A percentile compares a stretch with the other conserved stretches of the same genome.
These are phyloP conservation scores for Eucalyptus guilfoylei DNA, from an alignment of 345 rosid species.

Conservation along the genomic window DNA sequence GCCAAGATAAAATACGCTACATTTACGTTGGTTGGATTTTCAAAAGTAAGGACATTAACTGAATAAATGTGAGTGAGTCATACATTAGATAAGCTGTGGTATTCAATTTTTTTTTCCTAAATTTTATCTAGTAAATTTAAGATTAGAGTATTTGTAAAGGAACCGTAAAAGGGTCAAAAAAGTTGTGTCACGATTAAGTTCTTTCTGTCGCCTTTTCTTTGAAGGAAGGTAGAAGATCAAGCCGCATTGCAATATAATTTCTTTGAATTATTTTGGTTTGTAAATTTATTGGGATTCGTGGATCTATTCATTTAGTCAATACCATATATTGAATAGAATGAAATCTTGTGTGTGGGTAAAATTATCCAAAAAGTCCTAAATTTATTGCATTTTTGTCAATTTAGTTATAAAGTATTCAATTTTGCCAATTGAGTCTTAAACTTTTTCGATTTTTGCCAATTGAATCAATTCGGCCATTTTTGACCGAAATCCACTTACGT, in stretches of 20 bases:
- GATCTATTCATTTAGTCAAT: background rate
- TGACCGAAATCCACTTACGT: fast-evolving
- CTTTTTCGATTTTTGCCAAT: fast-evolving
- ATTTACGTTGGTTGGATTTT: background rate
- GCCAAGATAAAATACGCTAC: background rate
- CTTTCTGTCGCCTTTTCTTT: background rate
- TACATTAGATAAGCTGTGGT: background rate
- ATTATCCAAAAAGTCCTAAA: fast-evolving
- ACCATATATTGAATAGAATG: background rate
- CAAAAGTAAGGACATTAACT: background rate
- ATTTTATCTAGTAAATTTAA: background rate
- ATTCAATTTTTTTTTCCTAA: background rate
- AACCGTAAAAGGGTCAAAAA: background rate
- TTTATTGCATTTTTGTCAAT: too few relatives aligned
- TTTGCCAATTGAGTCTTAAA: too few relatives aligned
- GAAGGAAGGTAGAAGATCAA: background rate
- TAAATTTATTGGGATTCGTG: background rate
- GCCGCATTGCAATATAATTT: background rate
- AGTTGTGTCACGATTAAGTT: background rate
- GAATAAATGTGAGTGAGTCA: background rate
- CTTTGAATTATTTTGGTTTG: background rate
- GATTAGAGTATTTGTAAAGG: background rate
- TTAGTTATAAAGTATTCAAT: fast-evolving
- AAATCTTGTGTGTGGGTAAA: background rate
- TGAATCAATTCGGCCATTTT: fast-evolving